Percentiles rank a stretch among this genome's conserved stretches.
phyloP scores from a whole-genome alignment of 768 basidiomycete genomes.

The Mrakia gelida region DNA sequence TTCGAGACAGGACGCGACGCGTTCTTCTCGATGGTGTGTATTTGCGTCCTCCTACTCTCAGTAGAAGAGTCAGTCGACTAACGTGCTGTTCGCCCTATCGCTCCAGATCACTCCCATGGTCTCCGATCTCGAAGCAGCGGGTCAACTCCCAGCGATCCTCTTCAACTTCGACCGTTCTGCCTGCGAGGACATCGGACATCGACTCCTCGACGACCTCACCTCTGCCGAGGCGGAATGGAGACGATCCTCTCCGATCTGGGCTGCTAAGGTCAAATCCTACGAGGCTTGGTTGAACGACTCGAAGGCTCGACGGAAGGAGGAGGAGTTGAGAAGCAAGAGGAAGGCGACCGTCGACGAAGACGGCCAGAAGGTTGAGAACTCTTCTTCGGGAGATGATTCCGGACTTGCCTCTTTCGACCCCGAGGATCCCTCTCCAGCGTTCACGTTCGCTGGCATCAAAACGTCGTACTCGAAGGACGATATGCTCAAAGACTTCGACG shows the following conservation, averaged over 20 bases:
- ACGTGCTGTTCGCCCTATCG: not conserved
- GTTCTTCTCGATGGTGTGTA: not conserved
- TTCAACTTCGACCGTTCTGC: not conserved
- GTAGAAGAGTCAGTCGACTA: too few species aligned
- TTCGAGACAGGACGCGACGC: not conserved
- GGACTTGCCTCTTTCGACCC: not conserved
- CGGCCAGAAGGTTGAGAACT: not conserved
- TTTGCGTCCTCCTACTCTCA: not conserved
- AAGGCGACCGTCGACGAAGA: not conserved
- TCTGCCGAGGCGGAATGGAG: not conserved
- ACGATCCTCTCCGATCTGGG: not conserved
- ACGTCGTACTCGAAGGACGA: not conserved
- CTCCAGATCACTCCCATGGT: not conserved
- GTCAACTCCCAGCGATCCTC: not conserved
- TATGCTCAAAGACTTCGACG: not conserved
- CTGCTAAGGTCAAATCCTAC: not conserved
- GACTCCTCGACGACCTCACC: not conserved
- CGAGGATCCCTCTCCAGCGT: not conserved
- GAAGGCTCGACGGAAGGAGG: constrained; percentile 1
- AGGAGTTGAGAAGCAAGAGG: not conserved
- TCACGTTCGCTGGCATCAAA: not conserved
- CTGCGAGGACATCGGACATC: not conserved
- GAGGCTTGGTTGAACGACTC: not conserved
- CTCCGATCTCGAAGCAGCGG: not conserved
- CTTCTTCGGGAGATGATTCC: not conserved